These are phyloP conservation scores for Trametes sanguinea DNA, from an alignment of 768 basidiomycete genomes.

Conservation along the genomic window DNA sequence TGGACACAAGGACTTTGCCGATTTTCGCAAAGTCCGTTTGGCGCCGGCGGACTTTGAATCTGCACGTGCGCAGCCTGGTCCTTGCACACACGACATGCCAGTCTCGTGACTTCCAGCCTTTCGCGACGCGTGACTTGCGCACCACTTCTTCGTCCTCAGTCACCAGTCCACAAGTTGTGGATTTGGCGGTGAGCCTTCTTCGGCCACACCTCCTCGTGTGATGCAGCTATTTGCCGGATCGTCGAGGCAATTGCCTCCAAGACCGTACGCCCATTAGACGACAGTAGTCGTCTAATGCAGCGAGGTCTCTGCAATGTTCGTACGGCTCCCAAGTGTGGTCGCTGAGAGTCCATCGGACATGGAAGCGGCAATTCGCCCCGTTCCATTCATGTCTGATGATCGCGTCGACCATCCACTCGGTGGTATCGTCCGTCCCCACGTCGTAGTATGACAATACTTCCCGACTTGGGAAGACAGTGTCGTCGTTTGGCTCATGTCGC, in stretches of 20 bases:
- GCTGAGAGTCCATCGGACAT: slow-evolving; percentile 17
- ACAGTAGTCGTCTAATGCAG: slow-evolving; percentile 22
- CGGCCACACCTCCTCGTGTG: not conserved
- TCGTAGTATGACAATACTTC: slow-evolving; percentile 35
- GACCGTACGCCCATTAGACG: slow-evolving; percentile 1
- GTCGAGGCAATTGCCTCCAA: not conserved
- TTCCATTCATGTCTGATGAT: slow-evolving; percentile 28
- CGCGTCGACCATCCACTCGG: slow-evolving; percentile 32
- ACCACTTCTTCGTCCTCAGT: not conserved
- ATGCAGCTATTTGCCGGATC: not conserved
- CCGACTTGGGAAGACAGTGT: slow-evolving; percentile 38
- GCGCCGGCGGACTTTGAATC: too few relatives aligned
- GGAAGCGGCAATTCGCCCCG: slow-evolving; percentile 1
- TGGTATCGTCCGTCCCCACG: slow-evolving; percentile 36
- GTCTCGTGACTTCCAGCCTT: too few relatives aligned
- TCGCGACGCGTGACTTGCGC: not conserved
- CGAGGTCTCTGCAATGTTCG: slow-evolving; percentile 9
- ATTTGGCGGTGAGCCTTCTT: not conserved
- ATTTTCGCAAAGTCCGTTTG: too few relatives aligned
- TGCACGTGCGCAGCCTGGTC: too few relatives aligned
- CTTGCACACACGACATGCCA: too few relatives aligned
- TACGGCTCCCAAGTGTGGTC: slow-evolving; percentile 25
- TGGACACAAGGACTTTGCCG: too few relatives aligned
- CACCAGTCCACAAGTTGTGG: not conserved
- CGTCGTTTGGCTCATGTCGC: slow-evolving; percentile 33